These are phyloP conservation scores for Datisca glomerata DNA, from an alignment of 306 rosid species.

Conservation along the genomic window DNA sequence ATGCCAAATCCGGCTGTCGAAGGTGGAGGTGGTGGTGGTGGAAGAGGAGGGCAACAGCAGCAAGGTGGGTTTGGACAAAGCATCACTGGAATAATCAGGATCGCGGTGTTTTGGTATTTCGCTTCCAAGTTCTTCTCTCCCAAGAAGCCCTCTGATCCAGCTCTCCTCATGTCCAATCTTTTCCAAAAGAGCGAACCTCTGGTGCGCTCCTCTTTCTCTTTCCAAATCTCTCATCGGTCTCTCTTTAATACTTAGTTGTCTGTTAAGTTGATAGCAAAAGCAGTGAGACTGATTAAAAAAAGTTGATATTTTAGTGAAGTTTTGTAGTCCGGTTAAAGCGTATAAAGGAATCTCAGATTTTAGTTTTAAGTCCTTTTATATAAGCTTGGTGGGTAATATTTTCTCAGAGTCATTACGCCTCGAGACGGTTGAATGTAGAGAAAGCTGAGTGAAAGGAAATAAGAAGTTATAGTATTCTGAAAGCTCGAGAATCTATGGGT, in stretches of 20 bases:
- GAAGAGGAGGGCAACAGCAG: slow-evolving; percentile 28
- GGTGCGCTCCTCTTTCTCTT: slow-evolving; percentile 20
- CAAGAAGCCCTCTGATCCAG: slow-evolving; percentile 53
- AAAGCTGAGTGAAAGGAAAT: too few relatives aligned
- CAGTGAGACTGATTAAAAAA: too few relatives aligned
- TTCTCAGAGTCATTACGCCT: too few relatives aligned
- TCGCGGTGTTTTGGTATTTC: slow-evolving; percentile 95
- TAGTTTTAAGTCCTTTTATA: too few relatives aligned
- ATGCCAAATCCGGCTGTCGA: slow-evolving; percentile 68
- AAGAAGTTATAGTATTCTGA: too few relatives aligned
- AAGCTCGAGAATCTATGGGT: too few relatives aligned
- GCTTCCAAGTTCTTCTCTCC: slow-evolving; percentile 90
- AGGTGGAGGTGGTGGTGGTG: slow-evolving; percentile 13
- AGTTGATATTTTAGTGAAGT: too few relatives aligned
- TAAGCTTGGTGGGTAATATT: too few relatives aligned
- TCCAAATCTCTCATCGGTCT: background rate
- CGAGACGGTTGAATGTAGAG: background rate
- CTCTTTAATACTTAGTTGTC: too few relatives aligned
- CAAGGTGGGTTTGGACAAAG: slow-evolving; percentile 49
- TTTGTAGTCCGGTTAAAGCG: too few relatives aligned
- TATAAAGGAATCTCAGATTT: too few relatives aligned
- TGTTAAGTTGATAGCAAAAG: too few relatives aligned
- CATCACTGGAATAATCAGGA: slow-evolving; percentile 70
- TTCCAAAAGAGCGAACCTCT: slow-evolving; percentile 61
- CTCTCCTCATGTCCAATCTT: slow-evolving; percentile 54